These are phyloP conservation scores for Ustilago cynodontis DNA, from an alignment of 1,284 basidiomycete genomes.

Conservation along the genomic window DNA sequence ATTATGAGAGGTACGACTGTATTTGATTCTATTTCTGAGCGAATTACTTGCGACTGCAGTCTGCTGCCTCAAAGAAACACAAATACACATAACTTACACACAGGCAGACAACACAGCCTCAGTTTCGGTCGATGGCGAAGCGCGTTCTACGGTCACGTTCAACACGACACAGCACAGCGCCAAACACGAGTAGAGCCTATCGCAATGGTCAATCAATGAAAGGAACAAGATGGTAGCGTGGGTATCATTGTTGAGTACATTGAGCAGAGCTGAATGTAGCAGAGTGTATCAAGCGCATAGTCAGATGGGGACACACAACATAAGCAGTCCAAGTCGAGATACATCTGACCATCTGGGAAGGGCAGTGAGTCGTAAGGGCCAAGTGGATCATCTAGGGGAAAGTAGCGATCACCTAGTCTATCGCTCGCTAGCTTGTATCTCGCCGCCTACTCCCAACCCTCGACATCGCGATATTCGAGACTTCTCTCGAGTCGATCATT, in stretches of 20 bases:
- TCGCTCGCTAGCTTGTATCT: too few species aligned
- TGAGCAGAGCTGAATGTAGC: too few species aligned
- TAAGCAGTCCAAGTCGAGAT: too few species aligned
- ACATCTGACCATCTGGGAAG: too few species aligned
- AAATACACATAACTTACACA: neutral
- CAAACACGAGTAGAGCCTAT: too few species aligned
- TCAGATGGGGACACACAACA: too few species aligned
- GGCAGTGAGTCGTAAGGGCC: too few species aligned
- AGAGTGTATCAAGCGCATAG: neutral
- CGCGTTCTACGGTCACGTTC: neutral
- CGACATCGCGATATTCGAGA: conserved; percentile 38
- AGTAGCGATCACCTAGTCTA: too few species aligned
- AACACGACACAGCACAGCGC: neutral
- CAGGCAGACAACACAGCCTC: neutral
- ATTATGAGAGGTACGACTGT: too few species aligned
- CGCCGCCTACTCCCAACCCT: conserved; percentile 43
- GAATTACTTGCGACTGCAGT: neutral
- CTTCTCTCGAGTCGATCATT: conserved; percentile 40
- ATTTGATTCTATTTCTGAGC: neutral
- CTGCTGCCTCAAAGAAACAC: neutral
- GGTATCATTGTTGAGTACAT: neutral
- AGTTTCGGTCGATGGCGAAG: neutral
- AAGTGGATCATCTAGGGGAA: too few species aligned
- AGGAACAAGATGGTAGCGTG: neutral
- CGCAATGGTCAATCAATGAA: too few species aligned